Evolutionary conservation across 225 moss, liverwort and hornwort genomes (phyloP).

Genomic region (Physcomitrium patens): DNA sequence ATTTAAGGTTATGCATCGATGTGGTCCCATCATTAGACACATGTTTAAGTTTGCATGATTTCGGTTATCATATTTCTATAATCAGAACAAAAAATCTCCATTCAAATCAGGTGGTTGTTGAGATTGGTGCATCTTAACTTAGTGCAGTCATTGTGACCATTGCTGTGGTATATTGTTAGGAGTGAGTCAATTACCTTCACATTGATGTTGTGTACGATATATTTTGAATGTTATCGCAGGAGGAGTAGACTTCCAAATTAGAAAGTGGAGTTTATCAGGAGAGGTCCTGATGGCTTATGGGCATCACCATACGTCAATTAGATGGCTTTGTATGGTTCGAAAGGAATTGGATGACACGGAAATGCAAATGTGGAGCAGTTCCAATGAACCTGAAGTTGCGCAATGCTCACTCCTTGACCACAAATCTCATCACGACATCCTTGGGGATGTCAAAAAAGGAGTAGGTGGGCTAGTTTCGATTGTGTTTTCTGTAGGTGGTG

Average conservation of each 20-base stretch:
- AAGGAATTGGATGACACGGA: constrained; percentile 43
- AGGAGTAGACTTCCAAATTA: constrained; percentile 81
- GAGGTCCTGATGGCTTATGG: constrained; percentile 56
- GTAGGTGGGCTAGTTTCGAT: constrained; percentile 34
- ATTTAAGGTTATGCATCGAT: no score
- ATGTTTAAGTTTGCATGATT: no score
- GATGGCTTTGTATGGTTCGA: constrained; percentile 61
- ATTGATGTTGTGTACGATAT: no score
- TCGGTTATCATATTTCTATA: no score
- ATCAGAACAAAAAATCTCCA: no score
- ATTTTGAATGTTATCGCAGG: constrained; percentile 34
- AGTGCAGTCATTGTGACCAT: no score
- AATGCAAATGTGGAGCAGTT: constrained; percentile 64
- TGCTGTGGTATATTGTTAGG: no score
- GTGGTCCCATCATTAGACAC: no score
- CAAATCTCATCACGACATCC: constrained; percentile 40
- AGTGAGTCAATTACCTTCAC: no score
- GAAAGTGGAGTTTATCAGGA: constrained; percentile 74
- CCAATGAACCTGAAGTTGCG: constrained; percentile 62
- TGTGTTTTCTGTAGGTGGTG: no score
- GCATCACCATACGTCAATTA: constrained; percentile 75
- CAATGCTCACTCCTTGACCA: constrained; percentile 49
- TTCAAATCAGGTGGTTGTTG: no score
- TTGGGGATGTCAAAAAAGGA: constrained; percentile 45
- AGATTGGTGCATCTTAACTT: no score